These are phyloP conservation scores for Ambrosiella beaveri DNA, from an alignment of 2,329 filamentous ascomycete species.

Conservation along the genomic window DNA sequence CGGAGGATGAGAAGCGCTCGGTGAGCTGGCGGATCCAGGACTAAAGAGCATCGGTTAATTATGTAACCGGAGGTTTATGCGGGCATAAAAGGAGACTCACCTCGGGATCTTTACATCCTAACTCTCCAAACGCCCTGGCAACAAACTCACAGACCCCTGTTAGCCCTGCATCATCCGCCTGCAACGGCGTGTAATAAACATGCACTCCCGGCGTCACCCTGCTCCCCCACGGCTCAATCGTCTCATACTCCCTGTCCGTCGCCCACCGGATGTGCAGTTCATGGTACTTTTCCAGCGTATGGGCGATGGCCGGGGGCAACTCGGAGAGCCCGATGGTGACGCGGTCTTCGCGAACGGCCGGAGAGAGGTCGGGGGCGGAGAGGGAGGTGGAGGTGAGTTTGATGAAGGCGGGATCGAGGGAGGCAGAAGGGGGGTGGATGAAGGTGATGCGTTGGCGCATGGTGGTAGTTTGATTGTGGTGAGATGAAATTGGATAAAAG, in stretches of 20 bases:
- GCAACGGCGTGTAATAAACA: slow-evolving; percentile 50
- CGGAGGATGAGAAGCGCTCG: slow-evolving; percentile 21
- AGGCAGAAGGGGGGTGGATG: slow-evolving; percentile 45
- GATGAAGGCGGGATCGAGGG: slow-evolving; percentile 47
- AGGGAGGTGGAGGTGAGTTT: slow-evolving; percentile 39
- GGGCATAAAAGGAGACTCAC: neutral
- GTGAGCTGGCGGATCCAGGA: slow-evolving; percentile 43
- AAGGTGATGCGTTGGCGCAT: slow-evolving; percentile 76
- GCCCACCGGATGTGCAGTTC: slow-evolving; percentile 70
- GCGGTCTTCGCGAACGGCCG: slow-evolving; percentile 61
- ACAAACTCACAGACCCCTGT: slow-evolving; percentile 36
- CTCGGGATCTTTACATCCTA: slow-evolving; percentile 32
- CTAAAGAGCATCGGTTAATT: slow-evolving; percentile 18
- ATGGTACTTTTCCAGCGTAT: slow-evolving; percentile 44
- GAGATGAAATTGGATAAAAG: neutral
- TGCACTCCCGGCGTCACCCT: slow-evolving; percentile 67
- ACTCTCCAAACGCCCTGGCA: slow-evolving; percentile 36
- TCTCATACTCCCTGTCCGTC: slow-evolving; percentile 37
- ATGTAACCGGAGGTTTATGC: neutral
- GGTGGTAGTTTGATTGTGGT: neutral
- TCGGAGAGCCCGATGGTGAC: slow-evolving; percentile 58
- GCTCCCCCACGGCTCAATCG: slow-evolving; percentile 54
- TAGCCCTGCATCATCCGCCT: slow-evolving; percentile 2
- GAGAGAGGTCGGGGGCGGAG: slow-evolving; percentile 32
- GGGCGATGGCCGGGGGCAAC: slow-evolving; percentile 49